These are phyloP conservation scores for Sporothrix brasiliensis DNA, from an alignment of 2,329 filamentous ascomycete genomes.

Conservation along the genomic window DNA sequence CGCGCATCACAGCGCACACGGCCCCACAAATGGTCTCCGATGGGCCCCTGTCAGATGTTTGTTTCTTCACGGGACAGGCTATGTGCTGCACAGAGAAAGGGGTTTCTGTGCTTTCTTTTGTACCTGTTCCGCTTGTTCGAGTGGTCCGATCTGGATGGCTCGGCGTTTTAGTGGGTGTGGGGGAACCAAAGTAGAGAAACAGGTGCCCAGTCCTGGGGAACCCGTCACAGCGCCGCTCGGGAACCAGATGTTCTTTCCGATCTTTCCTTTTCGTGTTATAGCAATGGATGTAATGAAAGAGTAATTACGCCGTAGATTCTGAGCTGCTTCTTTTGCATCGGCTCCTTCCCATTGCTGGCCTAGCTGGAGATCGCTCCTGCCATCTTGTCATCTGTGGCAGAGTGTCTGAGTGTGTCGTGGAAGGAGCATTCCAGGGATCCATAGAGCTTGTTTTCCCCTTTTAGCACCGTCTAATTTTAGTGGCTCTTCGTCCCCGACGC, in stretches of 20 bases:
- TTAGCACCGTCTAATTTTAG: constrained; percentile 18
- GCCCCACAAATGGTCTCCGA: background rate
- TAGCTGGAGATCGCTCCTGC: constrained; percentile 15
- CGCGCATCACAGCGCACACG: background rate
- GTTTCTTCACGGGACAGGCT: background rate
- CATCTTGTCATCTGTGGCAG: background rate
- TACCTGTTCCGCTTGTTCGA: background rate
- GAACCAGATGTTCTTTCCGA: background rate
- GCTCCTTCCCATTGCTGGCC: background rate
- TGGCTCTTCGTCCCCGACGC: background rate
- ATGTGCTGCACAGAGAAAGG: constrained; percentile 18
- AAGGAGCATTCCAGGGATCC: constrained; percentile 11
- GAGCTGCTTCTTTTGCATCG: background rate
- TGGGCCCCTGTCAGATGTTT: background rate
- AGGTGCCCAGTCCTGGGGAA: background rate
- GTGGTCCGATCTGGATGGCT: constrained; percentile 4
- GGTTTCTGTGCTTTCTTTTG: background rate
- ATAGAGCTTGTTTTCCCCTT: constrained; percentile 6
- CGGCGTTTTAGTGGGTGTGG: constrained; percentile 5
- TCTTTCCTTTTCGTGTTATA: too few relatives aligned
- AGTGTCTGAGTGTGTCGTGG: background rate
- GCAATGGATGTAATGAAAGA: too few relatives aligned
- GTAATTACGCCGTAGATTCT: background rate
- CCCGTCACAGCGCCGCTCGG: background rate
- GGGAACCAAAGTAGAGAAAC: background rate